A percentile compares a stretch with the other conserved stretches of the same genome.
Evolutionary conservation across 2,329 filamentous ascomycete genomes (phyloP).

Genomic region (Fusarium neocosmosporiellum): DNA sequence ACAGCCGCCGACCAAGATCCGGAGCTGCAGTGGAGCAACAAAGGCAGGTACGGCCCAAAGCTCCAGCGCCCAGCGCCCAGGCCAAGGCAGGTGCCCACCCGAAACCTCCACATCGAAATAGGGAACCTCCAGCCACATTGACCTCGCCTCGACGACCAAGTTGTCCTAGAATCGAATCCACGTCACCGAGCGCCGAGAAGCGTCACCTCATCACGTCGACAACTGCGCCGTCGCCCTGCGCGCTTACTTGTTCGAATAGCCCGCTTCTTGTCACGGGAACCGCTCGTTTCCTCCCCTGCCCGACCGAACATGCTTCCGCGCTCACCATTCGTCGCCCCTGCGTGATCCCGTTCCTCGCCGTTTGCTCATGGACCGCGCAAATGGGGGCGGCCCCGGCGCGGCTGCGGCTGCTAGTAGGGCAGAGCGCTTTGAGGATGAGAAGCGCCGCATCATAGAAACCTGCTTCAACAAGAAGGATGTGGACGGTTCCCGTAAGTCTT

Average conservation of each 20-base stretch:
- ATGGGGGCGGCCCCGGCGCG: constrained; percentile 50
- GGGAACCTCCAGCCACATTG: constrained; percentile 40
- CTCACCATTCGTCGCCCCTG: constrained; percentile 39
- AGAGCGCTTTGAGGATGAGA: constrained; percentile 96
- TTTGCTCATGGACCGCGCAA: constrained; percentile 54
- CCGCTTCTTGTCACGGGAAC: constrained; percentile 1
- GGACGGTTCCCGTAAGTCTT: constrained; percentile 81
- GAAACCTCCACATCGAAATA: constrained; percentile 40
- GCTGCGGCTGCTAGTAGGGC: constrained; percentile 61
- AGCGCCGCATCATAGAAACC: constrained; percentile 91
- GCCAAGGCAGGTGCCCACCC: constrained; percentile 25
- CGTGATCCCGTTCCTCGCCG: constrained; percentile 35
- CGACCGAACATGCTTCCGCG: constrained; percentile 45
- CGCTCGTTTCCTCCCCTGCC: constrained; percentile 4
- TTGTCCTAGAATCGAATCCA: constrained; percentile 33
- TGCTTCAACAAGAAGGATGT: constrained; percentile 92
- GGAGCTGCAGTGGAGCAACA: constrained; percentile 34
- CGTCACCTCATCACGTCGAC: constrained; percentile 5
- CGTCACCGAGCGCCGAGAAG: constrained; percentile 9
- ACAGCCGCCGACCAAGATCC: background rate
- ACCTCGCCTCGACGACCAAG: constrained; percentile 36
- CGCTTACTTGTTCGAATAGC: constrained; percentile 1
- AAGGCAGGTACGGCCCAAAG: constrained; percentile 33
- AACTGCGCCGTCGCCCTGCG: constrained; percentile 14
- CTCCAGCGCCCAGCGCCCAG: constrained; percentile 1